Conservation (phyloP, 371 early-diverging fungal species). For the Lichtheimia ramosa region DNA sequence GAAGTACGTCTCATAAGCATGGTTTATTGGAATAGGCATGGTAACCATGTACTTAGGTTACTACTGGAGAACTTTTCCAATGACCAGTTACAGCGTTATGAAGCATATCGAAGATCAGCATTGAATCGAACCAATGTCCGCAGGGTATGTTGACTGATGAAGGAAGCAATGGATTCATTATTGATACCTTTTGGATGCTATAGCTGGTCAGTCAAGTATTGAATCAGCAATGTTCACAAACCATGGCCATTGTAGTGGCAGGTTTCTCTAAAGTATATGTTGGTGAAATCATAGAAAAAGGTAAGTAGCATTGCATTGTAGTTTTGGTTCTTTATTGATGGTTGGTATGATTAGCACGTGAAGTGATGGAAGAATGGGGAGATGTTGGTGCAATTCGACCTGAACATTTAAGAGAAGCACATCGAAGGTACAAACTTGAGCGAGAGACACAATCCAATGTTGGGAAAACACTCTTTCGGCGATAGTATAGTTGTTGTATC, state of each 20-base stretch:
- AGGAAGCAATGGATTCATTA: not conserved
- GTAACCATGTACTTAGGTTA: conserved; percentile 40
- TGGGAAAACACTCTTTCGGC: conserved; percentile 1
- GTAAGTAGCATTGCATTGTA: conserved; percentile 31
- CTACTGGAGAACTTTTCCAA: conserved; percentile 80
- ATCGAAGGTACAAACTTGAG: conserved; percentile 68
- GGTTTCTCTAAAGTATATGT: conserved; percentile 96
- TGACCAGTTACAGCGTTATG: conserved; percentile 87
- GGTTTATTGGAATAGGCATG: not conserved
- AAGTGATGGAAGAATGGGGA: conserved; percentile 73
- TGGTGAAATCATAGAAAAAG: conserved; percentile 92
- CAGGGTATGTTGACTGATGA: conserved; percentile 57
- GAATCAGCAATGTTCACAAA: conserved; percentile 84
- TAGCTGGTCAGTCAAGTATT: conserved; percentile 71
- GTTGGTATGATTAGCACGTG: conserved; percentile 48
- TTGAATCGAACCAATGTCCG: conserved; percentile 85
- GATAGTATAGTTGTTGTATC: not conserved
- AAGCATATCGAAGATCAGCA: conserved; percentile 85
- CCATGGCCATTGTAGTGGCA: conserved; percentile 88
- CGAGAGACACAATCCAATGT: not conserved
- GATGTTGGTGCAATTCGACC: conserved; percentile 72
- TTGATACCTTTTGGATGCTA: not conserved
- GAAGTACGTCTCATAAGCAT: conserved; percentile 21
- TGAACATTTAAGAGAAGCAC: conserved; percentile 90
- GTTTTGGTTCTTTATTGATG: not conserved